phyloP scores from a whole-genome alignment of 1,284 basidiomycete species.

The Moniliophthora roreri region DNA sequence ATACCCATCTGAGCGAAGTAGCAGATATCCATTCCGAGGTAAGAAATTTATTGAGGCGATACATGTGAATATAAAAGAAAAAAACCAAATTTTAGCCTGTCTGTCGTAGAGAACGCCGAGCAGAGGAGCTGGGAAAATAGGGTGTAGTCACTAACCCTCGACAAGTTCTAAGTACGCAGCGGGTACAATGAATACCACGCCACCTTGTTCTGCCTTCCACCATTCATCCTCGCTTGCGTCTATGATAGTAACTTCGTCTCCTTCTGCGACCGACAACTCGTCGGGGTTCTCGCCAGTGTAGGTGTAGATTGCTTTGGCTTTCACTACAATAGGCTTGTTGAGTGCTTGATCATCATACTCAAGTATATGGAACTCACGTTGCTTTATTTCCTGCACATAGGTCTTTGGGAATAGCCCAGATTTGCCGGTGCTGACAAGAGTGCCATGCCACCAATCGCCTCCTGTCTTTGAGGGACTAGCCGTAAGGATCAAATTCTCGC shows the following conservation, averaged over 20 bases:
- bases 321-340: slow-evolving; percentile 36
- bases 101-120: slow-evolving; percentile 53
- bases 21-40: slow-evolving; percentile 5
- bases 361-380: slow-evolving; percentile 48
- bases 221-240: slow-evolving; percentile 83
- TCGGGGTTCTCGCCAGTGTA: slow-evolving; percentile 74
- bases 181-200: slow-evolving; percentile 85
- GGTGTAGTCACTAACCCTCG: slow-evolving; percentile 76
- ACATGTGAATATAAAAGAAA: slow-evolving; percentile 33
- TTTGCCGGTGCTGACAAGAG: slow-evolving; percentile 61
- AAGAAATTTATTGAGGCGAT: slow-evolving; percentile 18
- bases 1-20: not conserved
- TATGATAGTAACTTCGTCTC: slow-evolving; percentile 74
- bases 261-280: slow-evolving; percentile 82
- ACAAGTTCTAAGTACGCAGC: slow-evolving; percentile 83
- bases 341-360: slow-evolving; percentile 9
- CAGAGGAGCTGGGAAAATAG: slow-evolving; percentile 53
- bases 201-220: slow-evolving; percentile 91
- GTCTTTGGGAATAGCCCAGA: slow-evolving; percentile 91
- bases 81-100: slow-evolving; percentile 73
- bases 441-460: slow-evolving; percentile 95
- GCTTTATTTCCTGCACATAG: slow-evolving; percentile 75
- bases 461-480: slow-evolving; percentile 85
- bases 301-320: slow-evolving; percentile 78
- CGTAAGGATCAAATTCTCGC: slow-evolving; percentile 75